Evolutionary conservation across 345 rosid genomes (phyloP).

Genomic region (Murraya koenigii): DNA sequence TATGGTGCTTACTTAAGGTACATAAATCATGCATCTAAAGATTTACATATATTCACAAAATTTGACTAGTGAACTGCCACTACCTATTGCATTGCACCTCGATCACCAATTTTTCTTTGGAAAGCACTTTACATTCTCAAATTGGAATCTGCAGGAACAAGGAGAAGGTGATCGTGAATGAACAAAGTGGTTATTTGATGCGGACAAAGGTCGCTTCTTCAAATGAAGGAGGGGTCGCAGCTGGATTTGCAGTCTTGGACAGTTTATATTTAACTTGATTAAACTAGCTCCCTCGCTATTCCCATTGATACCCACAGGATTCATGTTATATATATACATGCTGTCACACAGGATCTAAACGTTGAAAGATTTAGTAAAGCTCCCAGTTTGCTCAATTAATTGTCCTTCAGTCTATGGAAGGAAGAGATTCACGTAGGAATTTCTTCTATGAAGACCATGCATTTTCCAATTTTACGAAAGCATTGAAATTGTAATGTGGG

Average conservation of each 20-base stretch:
- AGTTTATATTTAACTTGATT: conserved; percentile 74
- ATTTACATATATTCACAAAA: neutral
- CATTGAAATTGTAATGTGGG: neutral
- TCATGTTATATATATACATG: neutral
- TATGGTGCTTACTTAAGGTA: conserved; percentile 90
- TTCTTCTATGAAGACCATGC: neutral
- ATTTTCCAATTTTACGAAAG: neutral
- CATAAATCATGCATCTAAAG: neutral
- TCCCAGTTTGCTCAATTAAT: neutral
- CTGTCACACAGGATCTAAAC: neutral
- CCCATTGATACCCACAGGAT: neutral
- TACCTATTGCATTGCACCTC: neutral
- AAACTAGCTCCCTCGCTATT: conserved; percentile 5
- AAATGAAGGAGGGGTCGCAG: conserved; percentile 94
- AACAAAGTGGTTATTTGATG: conserved; percentile 82
- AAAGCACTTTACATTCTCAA: neutral
- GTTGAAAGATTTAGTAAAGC: neutral
- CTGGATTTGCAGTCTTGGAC: conserved; percentile 93
- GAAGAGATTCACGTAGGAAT: neutral
- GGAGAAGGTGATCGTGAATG: conserved; percentile 71
- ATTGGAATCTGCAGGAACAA: conserved; percentile 60
- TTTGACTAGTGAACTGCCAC: neutral
- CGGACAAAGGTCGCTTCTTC: conserved; percentile 84
- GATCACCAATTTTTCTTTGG: neutral
- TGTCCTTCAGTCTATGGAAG: neutral